phyloP scores from a whole-genome alignment of 2,329 filamentous ascomycete genomes.

The Chaetoscypha palmicola region DNA sequence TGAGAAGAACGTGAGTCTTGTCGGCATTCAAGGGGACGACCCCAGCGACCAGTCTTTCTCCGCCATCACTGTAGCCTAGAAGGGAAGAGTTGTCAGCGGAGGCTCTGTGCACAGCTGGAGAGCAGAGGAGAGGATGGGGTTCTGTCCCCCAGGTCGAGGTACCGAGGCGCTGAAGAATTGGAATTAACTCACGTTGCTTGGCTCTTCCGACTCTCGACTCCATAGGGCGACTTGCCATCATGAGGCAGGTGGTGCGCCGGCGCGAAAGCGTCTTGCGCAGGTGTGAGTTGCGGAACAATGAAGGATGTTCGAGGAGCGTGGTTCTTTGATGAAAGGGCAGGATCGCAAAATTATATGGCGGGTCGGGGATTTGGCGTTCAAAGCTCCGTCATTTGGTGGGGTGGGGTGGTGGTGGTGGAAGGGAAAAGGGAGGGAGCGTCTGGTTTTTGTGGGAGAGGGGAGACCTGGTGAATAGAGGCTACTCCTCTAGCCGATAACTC shows the following conservation, averaged over 20 bases:
- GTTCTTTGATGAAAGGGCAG: constrained; percentile 19
- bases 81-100: constrained; percentile 23
- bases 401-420: neutral
- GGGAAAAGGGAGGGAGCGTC: no score
- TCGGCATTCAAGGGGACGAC: constrained; percentile 84
- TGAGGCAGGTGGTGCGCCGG: constrained; percentile 26
- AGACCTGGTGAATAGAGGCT: no score
- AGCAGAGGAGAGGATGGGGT: neutral
- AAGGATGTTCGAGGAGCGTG: constrained; percentile 6
- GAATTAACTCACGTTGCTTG: constrained; percentile 67
- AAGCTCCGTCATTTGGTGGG: constrained; percentile 19
- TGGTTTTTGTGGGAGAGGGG: no score
- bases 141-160: neutral
- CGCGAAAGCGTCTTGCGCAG: constrained; percentile 17
- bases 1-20: constrained; percentile 82
- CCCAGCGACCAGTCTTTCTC: constrained; percentile 91
- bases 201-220: constrained; percentile 69
- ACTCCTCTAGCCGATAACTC: no score
- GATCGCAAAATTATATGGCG: constrained; percentile 8
- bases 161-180: neutral
- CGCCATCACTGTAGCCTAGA: constrained; percentile 82
- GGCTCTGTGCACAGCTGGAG: neutral
- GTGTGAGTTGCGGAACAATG: constrained; percentile 14
- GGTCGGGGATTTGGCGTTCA: neutral
- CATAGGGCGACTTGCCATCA: constrained; percentile 47